These are phyloP conservation scores for Globisporangium orthogonon DNA, from an alignment of 352 stramenopile genomes.

Conservation along the genomic window DNA sequence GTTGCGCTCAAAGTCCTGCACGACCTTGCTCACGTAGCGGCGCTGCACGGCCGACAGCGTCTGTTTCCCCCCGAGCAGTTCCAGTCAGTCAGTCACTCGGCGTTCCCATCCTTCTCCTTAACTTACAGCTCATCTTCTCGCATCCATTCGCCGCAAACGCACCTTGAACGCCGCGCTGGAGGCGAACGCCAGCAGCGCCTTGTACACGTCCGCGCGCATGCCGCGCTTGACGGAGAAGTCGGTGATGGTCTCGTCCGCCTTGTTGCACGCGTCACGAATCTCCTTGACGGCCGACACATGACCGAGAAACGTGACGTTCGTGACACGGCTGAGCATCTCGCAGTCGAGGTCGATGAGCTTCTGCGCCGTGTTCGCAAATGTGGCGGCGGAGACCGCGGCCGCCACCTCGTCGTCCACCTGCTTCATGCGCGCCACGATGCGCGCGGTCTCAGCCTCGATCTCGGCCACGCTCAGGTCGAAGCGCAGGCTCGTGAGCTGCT, in stretches of 20 bases:
- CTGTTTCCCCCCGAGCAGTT: conserved; percentile 8
- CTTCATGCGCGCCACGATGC: conserved; percentile 66
- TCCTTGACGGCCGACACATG: conserved; percentile 61
- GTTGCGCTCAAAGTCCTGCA: conserved; percentile 84
- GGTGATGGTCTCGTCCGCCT: conserved; percentile 75
- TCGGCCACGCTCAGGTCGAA: conserved; percentile 70
- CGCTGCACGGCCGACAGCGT: conserved; percentile 47
- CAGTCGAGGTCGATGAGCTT: conserved; percentile 79
- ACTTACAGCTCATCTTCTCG: neutral
- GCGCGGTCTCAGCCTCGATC: conserved; percentile 62
- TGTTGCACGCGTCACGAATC: conserved; percentile 75
- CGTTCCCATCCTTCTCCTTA: too few relatives aligned
- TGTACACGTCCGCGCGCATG: conserved; percentile 85
- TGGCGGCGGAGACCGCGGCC: conserved; percentile 24
- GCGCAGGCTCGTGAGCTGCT: conserved; percentile 54
- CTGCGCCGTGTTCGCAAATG: conserved; percentile 66
- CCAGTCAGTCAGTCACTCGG: too few relatives aligned
- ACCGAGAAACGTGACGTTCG: conserved; percentile 81
- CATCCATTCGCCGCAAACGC: conserved; percentile 1
- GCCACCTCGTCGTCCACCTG: conserved; percentile 68
- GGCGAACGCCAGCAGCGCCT: conserved; percentile 50
- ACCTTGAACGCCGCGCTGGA: conserved; percentile 41
- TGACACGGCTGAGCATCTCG: conserved; percentile 79
- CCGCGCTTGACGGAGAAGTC: conserved; percentile 67
- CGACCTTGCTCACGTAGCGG: conserved; percentile 72